Evolutionary conservation across 805 yeast genomes (phyloP).

Genomic region (Lipomyces kockii): DNA sequence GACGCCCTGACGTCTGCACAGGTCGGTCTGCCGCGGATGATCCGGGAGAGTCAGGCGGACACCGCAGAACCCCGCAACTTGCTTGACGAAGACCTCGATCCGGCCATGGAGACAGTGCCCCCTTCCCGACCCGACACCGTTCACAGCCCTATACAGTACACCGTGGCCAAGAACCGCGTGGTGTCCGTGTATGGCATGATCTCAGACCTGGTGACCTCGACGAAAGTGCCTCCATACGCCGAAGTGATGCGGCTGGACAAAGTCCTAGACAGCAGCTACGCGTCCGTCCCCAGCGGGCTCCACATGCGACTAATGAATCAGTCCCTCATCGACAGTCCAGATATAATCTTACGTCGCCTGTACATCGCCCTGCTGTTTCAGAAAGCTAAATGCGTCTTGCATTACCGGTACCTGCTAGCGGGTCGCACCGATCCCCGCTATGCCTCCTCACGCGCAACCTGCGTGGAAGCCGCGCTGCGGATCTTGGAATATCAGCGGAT

Average conservation of each 20-base stretch:
- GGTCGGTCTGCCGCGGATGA: slow-evolving; percentile 43
- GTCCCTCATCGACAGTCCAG: background rate
- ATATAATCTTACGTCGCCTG: background rate
- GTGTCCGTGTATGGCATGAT: background rate
- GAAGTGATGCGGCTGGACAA: background rate
- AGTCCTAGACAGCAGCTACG: background rate
- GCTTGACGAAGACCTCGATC: slow-evolving; percentile 39
- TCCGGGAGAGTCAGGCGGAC: slow-evolving; percentile 40
- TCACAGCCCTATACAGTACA: slow-evolving; percentile 20
- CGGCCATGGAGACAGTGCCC: slow-evolving; percentile 30
- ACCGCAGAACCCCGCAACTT: slow-evolving; percentile 39
- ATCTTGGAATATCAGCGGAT: slow-evolving; percentile 24
- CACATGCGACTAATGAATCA: background rate
- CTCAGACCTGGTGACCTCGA: background rate
- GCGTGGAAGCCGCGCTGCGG: slow-evolving; percentile 31
- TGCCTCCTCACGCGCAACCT: slow-evolving; percentile 38
- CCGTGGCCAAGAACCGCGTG: background rate
- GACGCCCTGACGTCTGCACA: slow-evolving; percentile 40
- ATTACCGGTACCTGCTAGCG: background rate
- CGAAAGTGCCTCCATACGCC: background rate
- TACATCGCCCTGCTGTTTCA: background rate
- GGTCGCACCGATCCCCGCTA: slow-evolving; percentile 15
- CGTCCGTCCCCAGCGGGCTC: background rate
- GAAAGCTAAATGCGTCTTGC: background rate
- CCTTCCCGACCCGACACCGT: slow-evolving; percentile 26